Evolutionary conservation across 192 early-diverging fungal species (phyloP), one percentile per base, ranked within the genome.

Genomic region (Linnemannia elongata): DNA sequence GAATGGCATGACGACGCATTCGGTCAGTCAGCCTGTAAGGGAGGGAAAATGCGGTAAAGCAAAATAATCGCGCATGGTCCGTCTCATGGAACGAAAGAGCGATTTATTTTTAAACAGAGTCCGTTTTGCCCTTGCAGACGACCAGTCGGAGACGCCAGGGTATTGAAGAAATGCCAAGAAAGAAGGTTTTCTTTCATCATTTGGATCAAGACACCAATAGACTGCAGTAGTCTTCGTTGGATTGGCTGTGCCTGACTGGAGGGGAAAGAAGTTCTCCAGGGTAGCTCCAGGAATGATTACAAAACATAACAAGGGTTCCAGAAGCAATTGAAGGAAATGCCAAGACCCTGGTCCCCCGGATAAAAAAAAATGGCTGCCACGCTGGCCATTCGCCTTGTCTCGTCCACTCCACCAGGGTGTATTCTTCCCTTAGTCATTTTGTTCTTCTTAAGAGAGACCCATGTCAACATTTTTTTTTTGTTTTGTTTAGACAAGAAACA

Each of bases 291-390:
- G 3, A 12, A 1, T 33, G 60, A 27, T 66, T 8, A 66, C 60
- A 66, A 33, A 55, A 4, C 22, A n/a, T 24, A n/a, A 60, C 57
- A 57, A 63, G 60, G 0, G 10, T 33, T 66, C 60, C 60, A 66
- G 60, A 66, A 66, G 60, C 60, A 66, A 66, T 66, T 35, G 60
- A 66, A 27, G 17, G n/a, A 55, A 55, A 66, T 66, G 60, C 60
- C 60, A 66, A 66, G 60, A 33, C 49, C 18, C 49, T 52, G 17
- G 15, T 22, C 17, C 49, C 49, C 18, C 30, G 10, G 30, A 66
- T 66, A 27, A 30, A 66, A 15, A 66, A 5, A 15, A n/a, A 3
- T 33, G 60, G 60, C 30, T 33, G 27, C 60, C 27, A 33, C 3
- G 27, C 60, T 5, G n/a, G 30, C 27, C 27, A 66, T 66, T 66